A percentile compares a stretch with the other conserved stretches of the same genome.
Evolutionary conservation across 768 basidiomycete species (phyloP).

Genomic region (Amanita molliuscula): DNA sequence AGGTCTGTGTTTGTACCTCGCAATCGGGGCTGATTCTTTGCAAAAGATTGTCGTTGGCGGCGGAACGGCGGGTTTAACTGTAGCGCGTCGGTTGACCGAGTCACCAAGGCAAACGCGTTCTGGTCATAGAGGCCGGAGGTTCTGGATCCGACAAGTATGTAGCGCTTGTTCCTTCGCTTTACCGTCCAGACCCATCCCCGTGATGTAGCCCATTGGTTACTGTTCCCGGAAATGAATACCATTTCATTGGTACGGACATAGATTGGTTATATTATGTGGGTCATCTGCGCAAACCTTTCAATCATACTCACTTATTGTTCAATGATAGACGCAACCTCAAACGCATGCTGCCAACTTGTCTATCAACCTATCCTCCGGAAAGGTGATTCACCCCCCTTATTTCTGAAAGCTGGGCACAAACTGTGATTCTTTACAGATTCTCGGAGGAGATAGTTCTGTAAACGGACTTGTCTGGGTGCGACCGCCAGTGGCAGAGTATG

Average conservation of each 20-base stretch:
- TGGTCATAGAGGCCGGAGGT: slow-evolving; percentile 29
- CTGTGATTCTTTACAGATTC: slow-evolving; percentile 13
- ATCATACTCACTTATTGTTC: not conserved
- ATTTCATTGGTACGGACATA: slow-evolving; percentile 17
- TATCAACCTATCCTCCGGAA: slow-evolving; percentile 19
- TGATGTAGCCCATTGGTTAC: slow-evolving; percentile 15
- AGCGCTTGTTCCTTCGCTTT: not conserved
- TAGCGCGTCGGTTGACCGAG: slow-evolving; percentile 25
- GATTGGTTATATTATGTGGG: slow-evolving; percentile 18
- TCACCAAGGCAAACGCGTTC: slow-evolving; percentile 20
- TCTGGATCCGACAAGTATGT: slow-evolving; percentile 14
- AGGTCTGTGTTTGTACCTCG: not conserved
- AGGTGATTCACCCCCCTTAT: slow-evolving; percentile 11
- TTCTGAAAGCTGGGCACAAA: not conserved
- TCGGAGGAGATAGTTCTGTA: slow-evolving; percentile 25
- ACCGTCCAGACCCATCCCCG: no score
- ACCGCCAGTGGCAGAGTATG: slow-evolving; percentile 13
- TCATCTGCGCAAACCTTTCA: not conserved
- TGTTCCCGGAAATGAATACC: slow-evolving; percentile 18
- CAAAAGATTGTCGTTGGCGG: slow-evolving; percentile 24
- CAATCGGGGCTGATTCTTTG: not conserved
- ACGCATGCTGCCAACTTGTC: slow-evolving; percentile 12
- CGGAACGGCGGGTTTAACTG: slow-evolving; percentile 21
- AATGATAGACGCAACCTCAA: slow-evolving; percentile 15
- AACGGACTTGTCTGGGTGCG: slow-evolving; percentile 27